These are phyloP conservation scores for Arabidopsis suecica DNA, from an alignment of 345 rosid species.

Conservation along the genomic window DNA sequence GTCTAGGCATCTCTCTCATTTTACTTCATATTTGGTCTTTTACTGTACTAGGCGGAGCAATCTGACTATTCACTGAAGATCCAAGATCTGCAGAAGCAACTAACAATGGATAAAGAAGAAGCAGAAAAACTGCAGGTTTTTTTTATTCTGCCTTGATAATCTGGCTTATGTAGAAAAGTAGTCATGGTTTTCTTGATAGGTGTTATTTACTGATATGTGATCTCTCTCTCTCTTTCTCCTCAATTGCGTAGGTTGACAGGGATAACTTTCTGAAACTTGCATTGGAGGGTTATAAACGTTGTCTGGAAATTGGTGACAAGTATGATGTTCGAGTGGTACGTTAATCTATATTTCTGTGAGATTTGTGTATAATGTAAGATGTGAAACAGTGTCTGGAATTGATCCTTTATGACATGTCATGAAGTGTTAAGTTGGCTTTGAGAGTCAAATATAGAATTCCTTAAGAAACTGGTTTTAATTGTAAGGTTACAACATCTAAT, in stretches of 20 bases:
- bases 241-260: conserved; percentile 70
- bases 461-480: conserved; percentile 1
- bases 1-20: conserved; percentile 17
- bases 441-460: conserved; percentile 16
- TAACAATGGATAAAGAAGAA: conserved; percentile 87
- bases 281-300: conserved; percentile 87
- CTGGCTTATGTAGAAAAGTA: conserved; percentile 21
- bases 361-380: conserved; percentile 21
- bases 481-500: conserved; percentile 20
- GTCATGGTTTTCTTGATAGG: conserved; percentile 19
- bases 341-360: conserved; percentile 19
- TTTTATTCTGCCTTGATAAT: conserved; percentile 10
- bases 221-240: conserved; percentile 15
- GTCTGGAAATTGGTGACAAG: conserved; percentile 86
- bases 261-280: conserved; percentile 89
- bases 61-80: conserved; percentile 78
- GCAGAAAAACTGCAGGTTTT: conserved; percentile 79
- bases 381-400: conserved; percentile 10
- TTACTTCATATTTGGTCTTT: conserved; percentile 17
- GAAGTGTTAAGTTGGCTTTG: conserved; percentile 18
- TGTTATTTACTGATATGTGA: conserved; percentile 30
- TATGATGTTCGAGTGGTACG: conserved; percentile 97
- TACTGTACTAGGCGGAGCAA: conserved; percentile 68
- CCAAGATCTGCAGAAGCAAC: conserved; percentile 85
- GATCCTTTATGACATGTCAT: conserved; percentile 12